Evolutionary conservation across 768 basidiomycete genomes (phyloP).

Genomic region (Suillus ampliporus): DNA sequence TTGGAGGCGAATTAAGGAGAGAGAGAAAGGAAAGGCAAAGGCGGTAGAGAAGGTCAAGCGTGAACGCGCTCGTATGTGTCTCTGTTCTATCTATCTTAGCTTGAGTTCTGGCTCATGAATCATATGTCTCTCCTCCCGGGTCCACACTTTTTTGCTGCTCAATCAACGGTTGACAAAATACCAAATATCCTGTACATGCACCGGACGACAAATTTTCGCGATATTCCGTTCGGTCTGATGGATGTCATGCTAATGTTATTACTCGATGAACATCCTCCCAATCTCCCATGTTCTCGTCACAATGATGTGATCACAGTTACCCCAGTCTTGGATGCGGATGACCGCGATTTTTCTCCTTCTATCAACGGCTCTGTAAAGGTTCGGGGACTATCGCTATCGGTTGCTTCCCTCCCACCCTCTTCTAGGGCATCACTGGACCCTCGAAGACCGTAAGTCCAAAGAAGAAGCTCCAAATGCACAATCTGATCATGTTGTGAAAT

Average conservation of each 20-base stretch:
- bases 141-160: slow-evolving; percentile 14
- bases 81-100: slow-evolving; percentile 13
- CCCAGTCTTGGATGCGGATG: slow-evolving; percentile 58
- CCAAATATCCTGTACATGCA: slow-evolving; percentile 15
- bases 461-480: slow-evolving; percentile 22
- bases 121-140: slow-evolving; percentile 22
- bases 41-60: slow-evolving; percentile 73
- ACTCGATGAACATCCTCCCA: neutral
- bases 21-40: slow-evolving; percentile 73
- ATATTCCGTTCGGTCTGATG: neutral
- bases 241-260: slow-evolving; percentile 7
- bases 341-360: slow-evolving; percentile 40
- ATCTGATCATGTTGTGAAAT: neutral
- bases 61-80: slow-evolving; percentile 76
- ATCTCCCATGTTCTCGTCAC: slow-evolving; percentile 18
- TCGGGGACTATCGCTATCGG: slow-evolving; percentile 53
- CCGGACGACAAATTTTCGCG: neutral
- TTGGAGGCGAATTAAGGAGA: slow-evolving; percentile 77
- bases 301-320: slow-evolving; percentile 39
- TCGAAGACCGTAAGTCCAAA: slow-evolving; percentile 59
- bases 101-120: slow-evolving; percentile 19
- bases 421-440: slow-evolving; percentile 63
- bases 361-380: slow-evolving; percentile 48
- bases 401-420: slow-evolving; percentile 51
- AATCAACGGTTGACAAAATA: slow-evolving; percentile 18